Evolutionary conservation across 305 asterid species (phyloP).

Genomic region (Solanum hybrid): DNA sequence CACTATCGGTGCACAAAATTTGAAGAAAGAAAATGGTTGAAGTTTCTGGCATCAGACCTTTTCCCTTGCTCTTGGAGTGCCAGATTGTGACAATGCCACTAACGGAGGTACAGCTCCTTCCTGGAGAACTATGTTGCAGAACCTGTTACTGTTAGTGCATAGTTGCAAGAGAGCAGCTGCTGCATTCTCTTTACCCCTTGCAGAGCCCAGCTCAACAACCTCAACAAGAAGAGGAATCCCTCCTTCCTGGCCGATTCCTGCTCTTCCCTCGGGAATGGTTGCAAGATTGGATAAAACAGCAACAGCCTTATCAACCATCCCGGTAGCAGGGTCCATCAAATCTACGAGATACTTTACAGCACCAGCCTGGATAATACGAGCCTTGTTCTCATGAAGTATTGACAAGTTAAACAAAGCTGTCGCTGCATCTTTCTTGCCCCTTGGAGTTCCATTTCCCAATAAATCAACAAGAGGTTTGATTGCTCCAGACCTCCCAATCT

Average conservation of each 20-base stretch:
- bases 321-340: slow-evolving; percentile 87
- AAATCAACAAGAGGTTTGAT: slow-evolving; percentile 74
- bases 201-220: slow-evolving; percentile 93
- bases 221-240: slow-evolving; percentile 80
- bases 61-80: slow-evolving; percentile 87
- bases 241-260: slow-evolving; percentile 62
- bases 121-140: slow-evolving; percentile 69
- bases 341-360: slow-evolving; percentile 82
- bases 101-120: slow-evolving; percentile 92
- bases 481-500: slow-evolving; percentile 80
- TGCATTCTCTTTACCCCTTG: slow-evolving; percentile 87
- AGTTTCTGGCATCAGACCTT: slow-evolving; percentile 34
- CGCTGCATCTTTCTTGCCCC: slow-evolving; percentile 90
- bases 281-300: slow-evolving; percentile 89
- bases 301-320: slow-evolving; percentile 91
- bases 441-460: slow-evolving; percentile 78
- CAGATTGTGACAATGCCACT: slow-evolving; percentile 72
- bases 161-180: slow-evolving; percentile 86
- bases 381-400: slow-evolving; percentile 69
- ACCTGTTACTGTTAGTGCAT: slow-evolving; percentile 62
- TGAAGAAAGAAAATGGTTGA: neutral
- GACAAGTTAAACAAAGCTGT: slow-evolving; percentile 84
- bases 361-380: slow-evolving; percentile 83
- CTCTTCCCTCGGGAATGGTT: slow-evolving; percentile 70
- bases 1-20: neutral